Conservation (phyloP, 2,329 filamentous ascomycete species). For the Magnaporthiopsis incrustans region DNA sequence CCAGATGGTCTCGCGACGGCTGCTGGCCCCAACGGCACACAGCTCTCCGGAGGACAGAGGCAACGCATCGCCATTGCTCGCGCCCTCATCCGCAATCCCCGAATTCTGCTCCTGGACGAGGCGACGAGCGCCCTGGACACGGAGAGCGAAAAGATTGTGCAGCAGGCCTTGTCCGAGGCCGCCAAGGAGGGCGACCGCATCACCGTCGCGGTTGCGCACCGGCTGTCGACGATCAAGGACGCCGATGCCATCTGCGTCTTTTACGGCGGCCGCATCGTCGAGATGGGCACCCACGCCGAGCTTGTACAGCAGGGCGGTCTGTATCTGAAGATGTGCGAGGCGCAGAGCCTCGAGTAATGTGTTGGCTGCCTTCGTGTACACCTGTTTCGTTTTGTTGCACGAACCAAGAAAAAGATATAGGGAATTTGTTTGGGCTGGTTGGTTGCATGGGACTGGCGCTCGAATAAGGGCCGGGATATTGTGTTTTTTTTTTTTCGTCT, state of each 20-base stretch:
- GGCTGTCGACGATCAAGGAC: constrained; percentile 63
- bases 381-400: not conserved
- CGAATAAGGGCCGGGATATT: not conserved
- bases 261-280: constrained; percentile 52
- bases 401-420: constrained; percentile 2
- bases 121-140: constrained; percentile 72
- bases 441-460: constrained; percentile 51
- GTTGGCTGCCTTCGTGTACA: not conserved
- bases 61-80: constrained; percentile 91
- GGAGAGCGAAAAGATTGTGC: constrained; percentile 59
- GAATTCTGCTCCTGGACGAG: constrained; percentile 76
- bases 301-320: constrained; percentile 50
- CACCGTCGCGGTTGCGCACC: constrained; percentile 61
- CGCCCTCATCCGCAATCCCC: constrained; percentile 83
- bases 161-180: constrained; percentile 39
- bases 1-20: constrained; percentile 73
- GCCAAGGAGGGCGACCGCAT: constrained; percentile 47
- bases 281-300: constrained; percentile 53
- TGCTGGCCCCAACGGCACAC: constrained; percentile 77
- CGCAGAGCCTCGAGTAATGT: not conserved
- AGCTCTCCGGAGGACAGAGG: constrained; percentile 87
- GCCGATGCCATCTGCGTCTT: constrained; percentile 61
- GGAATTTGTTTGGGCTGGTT: constrained; percentile 19
- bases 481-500: not conserved
- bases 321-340: constrained; percentile 51